Evolutionary conservation across 148 eudicot species (phyloP).

Genomic region (Camellia lanceoleosa): DNA sequence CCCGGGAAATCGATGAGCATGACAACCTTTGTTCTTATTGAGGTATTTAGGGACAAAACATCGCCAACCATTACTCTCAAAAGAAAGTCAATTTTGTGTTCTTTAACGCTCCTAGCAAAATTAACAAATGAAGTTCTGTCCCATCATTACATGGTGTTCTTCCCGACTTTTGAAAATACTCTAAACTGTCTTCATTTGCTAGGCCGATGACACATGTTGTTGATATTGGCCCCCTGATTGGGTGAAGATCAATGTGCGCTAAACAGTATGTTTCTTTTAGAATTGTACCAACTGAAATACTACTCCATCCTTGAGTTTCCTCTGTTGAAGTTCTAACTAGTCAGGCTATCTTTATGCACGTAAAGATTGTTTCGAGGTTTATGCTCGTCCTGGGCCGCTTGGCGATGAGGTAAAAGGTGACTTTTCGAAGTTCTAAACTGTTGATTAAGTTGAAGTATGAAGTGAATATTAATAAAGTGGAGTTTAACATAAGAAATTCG

Average conservation of each 20-base stretch:
- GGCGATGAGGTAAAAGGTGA: no score
- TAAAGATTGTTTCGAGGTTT: slow-evolving; percentile 93
- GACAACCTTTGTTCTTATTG: background rate
- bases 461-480: no score
- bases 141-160: background rate
- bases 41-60: background rate
- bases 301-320: background rate
- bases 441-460: no score
- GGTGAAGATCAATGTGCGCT: slow-evolving; percentile 89
- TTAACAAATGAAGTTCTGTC: background rate
- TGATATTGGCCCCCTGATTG: slow-evolving; percentile 87
- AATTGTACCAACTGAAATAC: background rate
- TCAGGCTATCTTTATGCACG: slow-evolving; percentile 24
- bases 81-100: background rate
- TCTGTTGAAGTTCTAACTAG: background rate
- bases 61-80: background rate
- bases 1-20: background rate
- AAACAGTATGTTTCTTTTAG: slow-evolving; percentile 54
- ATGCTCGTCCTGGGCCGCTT: slow-evolving; percentile 99
- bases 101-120: background rate
- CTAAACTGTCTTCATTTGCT: slow-evolving; percentile 25
- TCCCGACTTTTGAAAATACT: background rate
- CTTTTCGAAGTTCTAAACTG: no score
- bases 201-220: slow-evolving; percentile 64
- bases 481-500: no score